A percentile compares a stretch with the other conserved stretches of the same genome.
Evolutionary conservation across 129 eudicot species (phyloP).

Genomic region (Flaveria ramosissima): DNA sequence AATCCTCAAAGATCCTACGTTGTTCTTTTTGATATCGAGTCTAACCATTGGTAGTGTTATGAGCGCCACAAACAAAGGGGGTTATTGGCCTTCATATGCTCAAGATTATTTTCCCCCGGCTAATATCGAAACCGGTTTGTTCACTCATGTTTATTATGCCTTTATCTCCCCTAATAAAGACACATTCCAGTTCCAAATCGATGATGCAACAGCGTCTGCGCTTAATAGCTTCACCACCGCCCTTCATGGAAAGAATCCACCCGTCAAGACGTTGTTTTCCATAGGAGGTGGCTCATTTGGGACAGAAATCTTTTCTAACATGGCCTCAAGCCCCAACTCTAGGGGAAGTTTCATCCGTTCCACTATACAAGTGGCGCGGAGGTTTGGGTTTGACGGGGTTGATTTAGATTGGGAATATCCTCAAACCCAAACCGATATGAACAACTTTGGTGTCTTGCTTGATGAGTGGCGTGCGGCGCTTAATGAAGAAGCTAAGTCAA

Average conservation of each 20-base stretch:
- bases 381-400: slow-evolving; percentile 65
- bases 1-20: slow-evolving; percentile 13
- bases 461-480: slow-evolving; percentile 69
- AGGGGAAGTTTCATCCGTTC: slow-evolving; percentile 55
- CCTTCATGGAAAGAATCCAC: slow-evolving; percentile 45
- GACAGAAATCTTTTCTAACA: slow-evolving; percentile 28
- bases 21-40: slow-evolving; percentile 26
- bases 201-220: slow-evolving; percentile 33
- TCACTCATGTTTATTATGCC: slow-evolving; percentile 67
- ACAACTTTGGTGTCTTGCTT: slow-evolving; percentile 44
- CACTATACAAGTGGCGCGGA: slow-evolving; percentile 65
- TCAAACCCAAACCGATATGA: slow-evolving; percentile 50
- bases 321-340: slow-evolving; percentile 41
- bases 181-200: slow-evolving; percentile 59
- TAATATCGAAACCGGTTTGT: slow-evolving; percentile 44
- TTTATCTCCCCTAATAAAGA: slow-evolving; percentile 53
- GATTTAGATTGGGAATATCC: slow-evolving; percentile 90
- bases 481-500: slow-evolving; percentile 43
- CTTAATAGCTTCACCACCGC: slow-evolving; percentile 64
- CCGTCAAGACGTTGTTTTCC: slow-evolving; percentile 55
- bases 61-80: slow-evolving; percentile 49
- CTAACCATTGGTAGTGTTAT: slow-evolving; percentile 19
- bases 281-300: slow-evolving; percentile 63
- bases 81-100: slow-evolving; percentile 74
- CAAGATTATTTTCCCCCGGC: slow-evolving; percentile 39